Base-by-base conservation (phyloP, 1,139 yeast genomes). In the Blastobotrys serpentis region DNA sequence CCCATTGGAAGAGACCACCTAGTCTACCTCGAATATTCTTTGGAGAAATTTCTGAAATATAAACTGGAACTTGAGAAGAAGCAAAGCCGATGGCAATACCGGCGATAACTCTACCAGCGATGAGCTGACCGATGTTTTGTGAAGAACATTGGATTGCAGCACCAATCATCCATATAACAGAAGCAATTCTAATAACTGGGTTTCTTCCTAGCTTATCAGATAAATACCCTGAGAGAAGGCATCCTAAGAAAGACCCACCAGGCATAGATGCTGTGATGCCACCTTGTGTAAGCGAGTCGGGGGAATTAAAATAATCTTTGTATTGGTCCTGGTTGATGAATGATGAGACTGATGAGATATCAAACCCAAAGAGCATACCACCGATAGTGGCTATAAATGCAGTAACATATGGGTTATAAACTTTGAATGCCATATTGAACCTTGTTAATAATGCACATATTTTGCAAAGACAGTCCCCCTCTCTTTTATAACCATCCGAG, bases 201-300 rank as follows among this genome's bases (percentile, higher is more conserved):
- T 81, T 84, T 64, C 97, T 79, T 42, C 98, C 97, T 45, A 84
- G 64, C 33, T 75, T 62, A 65, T 90, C 96, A 41, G 95, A 94
- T 5, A 68, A 23, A 38, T 53, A 51, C 32, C 73, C 72, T 10
- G 72, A 58, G 18, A 50, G 48, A 6, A 68, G 47, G 7, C 71
- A 66, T 6, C 68, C 70, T 2, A 66, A 69, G 55, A 90, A 74
- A 3, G 98, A 96, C 51, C 98, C 98, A 44, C 90, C 77, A 1
- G 97, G 86, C 48, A 96, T 90, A n/a, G 97, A 90, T 21, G 96
- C 86, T 0, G 98, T 90, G 60, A 90, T 87, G 55, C 90, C 86
- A 42, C 96, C 96, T 54, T 81, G 83, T 0, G 89, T 74, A 45
- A 86, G 69, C 5, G 70, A 58, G 44, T 56, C 51, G 18, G 70